Conservation (phyloP, 345 rosid genomes). For the Punica granatum region DNA sequence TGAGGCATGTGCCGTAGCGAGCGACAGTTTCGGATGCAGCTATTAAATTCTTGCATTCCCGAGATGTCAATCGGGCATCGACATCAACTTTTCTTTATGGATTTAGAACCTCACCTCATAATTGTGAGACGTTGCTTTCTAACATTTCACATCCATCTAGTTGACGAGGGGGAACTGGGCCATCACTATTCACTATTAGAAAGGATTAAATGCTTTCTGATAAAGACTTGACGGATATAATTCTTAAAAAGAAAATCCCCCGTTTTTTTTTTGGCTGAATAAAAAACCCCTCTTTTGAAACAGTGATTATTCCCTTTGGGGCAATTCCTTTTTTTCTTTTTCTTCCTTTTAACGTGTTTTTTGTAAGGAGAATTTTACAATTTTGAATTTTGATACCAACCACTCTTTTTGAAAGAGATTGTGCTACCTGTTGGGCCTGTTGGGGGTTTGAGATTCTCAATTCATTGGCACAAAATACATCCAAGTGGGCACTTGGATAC, state of each 20-base stretch:
- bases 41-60: neutral
- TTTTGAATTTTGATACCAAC: conserved; percentile 18
- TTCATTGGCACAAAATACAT: neutral
- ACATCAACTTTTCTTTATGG: neutral
- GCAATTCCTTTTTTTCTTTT: neutral
- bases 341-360: neutral
- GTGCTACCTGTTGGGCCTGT: neutral
- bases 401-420: conserved; percentile 13
- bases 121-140: neutral
- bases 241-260: too few species aligned
- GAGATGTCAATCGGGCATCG: neutral
- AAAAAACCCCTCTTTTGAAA: neutral
- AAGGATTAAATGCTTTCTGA: conserved; percentile 1
- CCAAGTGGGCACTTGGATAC: neutral
- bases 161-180: neutral
- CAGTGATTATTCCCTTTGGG: neutral
- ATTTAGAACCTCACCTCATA: neutral
- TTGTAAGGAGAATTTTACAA: neutral
- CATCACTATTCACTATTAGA: neutral
- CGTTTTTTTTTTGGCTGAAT: too few species aligned
- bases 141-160: neutral
- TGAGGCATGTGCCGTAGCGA: too few species aligned
- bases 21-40: too few species aligned
- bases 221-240: neutral
- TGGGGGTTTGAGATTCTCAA: neutral